Evolutionary conservation across 1,284 basidiomycete species (phyloP), one percentile per base, ranked within the genome.

Genomic region (Fistulinella staudtii): DNA sequence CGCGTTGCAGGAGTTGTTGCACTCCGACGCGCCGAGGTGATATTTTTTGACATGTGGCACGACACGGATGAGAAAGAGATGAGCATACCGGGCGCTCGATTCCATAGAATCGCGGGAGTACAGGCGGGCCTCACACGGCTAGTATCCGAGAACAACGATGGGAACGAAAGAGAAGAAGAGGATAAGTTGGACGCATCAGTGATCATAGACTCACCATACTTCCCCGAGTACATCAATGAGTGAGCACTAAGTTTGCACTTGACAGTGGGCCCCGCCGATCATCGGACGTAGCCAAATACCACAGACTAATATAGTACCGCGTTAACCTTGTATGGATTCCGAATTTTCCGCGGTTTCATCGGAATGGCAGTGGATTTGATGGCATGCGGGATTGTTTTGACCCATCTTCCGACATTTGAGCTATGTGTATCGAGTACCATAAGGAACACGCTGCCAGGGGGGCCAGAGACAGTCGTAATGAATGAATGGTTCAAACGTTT

Each of bases 1-100:
- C 39, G 35, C 10, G 18, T 33, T 13, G 39, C 46, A 3, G 37
- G 33, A 7, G 39, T 47, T 4, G 27, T 28, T 18, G 5, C 46
- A 5, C 42, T 57, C 14, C 44, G 37, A 35, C 39, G 41, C n/a
- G 42, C 31, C 20, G 36, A 48, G n/a, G 41, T 45, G 13, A 25
- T 47, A 3, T 47, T 54, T 35, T 54, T 41, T 31, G 41, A 53
- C 8, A 15, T 47, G 45, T 46, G 41, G 44, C 48, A 61, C 22
- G 27, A 10, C 3, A 37, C 36, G 8, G 34, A 42, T 15, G 24
- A 4, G 8, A 24, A 43, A 9, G 23, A 10, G 22, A 3, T 10
- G 7, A 8, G 20, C 8, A n/a, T n/a, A n/a, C 17, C 21, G 2
- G n/a, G 21, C 8, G 17, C 37, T 13, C 36, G 27, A 14, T 18